These are phyloP conservation scores for Saccharomycopsis sp. DNA, from an alignment of 805 yeast genomes.

Conservation along the genomic window DNA sequence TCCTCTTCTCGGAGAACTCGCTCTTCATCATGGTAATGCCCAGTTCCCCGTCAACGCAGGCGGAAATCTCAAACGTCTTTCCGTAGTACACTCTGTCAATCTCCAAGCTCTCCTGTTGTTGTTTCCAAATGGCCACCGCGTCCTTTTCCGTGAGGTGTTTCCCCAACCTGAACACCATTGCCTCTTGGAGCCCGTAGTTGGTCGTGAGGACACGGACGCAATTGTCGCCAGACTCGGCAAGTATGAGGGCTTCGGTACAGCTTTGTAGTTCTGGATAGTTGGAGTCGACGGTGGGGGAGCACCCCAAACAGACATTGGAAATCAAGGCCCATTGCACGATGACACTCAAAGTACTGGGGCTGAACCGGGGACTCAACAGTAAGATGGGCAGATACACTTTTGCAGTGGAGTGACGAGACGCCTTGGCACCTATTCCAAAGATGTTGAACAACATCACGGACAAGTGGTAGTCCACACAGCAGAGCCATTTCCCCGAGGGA, in stretches of 20 bases:
- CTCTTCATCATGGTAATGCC: too few relatives aligned
- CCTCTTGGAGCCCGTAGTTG: conserved; percentile 4
- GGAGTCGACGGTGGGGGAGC: too few relatives aligned
- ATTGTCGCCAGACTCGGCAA: conserved; percentile 16
- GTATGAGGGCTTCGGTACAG: conserved; percentile 8
- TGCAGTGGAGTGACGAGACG: neutral
- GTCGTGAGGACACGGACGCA: conserved; percentile 10
- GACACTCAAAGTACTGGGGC: neutral
- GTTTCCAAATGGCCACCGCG: neutral
- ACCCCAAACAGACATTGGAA: neutral
- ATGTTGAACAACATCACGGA: conserved; percentile 5
- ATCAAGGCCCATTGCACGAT: neutral
- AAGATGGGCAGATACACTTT: neutral
- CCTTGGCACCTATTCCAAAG: conserved; percentile 11
- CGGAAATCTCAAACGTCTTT: neutral
- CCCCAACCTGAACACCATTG: neutral
- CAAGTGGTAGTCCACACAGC: conserved; percentile 1
- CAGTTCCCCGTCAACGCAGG: too few relatives aligned
- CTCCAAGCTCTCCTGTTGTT: neutral
- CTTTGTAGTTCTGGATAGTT: conserved; percentile 9
- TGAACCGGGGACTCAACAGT: too few relatives aligned
- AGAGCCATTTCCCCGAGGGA: conserved; percentile 14
- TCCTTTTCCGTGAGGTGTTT: neutral
- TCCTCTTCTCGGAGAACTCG: too few relatives aligned
- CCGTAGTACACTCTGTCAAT: neutral